phyloP scores from a whole-genome alignment of 106 monocot species.

The Acorus gramineus region DNA sequence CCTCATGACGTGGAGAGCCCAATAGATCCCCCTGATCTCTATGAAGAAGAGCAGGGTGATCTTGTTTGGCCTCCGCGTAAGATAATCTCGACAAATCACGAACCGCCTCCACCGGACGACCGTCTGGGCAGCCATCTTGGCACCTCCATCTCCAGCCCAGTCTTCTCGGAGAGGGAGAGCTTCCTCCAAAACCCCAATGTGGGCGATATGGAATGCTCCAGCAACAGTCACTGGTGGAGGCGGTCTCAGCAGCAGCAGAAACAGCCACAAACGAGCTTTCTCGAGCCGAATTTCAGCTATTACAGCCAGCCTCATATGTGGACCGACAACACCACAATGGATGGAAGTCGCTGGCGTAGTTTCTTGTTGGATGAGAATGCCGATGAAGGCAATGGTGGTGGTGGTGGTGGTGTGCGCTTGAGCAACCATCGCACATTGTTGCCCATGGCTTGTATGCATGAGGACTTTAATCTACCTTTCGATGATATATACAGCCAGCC shows the following conservation, averaged over 20 bases:
- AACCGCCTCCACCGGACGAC: slow-evolving; percentile 7
- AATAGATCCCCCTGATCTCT: not conserved
- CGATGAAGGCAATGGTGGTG: slow-evolving; percentile 13
- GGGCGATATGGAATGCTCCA: not conserved
- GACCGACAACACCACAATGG: slow-evolving; percentile 23
- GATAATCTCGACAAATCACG: too few species aligned
- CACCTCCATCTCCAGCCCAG: slow-evolving; percentile 49
- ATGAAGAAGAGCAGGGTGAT: not conserved
- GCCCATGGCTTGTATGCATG: slow-evolving; percentile 28
- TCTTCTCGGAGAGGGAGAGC: slow-evolving; percentile 15
- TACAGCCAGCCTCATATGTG: not conserved
- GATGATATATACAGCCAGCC: not conserved
- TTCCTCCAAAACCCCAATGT: not conserved
- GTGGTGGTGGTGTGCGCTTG: slow-evolving; percentile 2
- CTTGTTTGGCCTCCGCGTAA: slow-evolving; percentile 1
- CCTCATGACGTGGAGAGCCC: slow-evolving; percentile 1
- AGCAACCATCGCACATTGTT: slow-evolving; percentile 10
- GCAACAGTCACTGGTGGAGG: slow-evolving; percentile 48
- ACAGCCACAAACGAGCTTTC: slow-evolving; percentile 31
- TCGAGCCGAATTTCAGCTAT: slow-evolving; percentile 35
- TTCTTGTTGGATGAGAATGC: slow-evolving; percentile 11
- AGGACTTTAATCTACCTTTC: slow-evolving; percentile 33
- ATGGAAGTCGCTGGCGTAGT: too few species aligned
- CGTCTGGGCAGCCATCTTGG: slow-evolving; percentile 34
- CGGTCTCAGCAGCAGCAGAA: slow-evolving; percentile 5